A percentile compares a stretch with the other conserved stretches of the same genome.
Evolutionary conservation across 1,284 basidiomycete species (phyloP).

Genomic region (Ustilago trichophora): DNA sequence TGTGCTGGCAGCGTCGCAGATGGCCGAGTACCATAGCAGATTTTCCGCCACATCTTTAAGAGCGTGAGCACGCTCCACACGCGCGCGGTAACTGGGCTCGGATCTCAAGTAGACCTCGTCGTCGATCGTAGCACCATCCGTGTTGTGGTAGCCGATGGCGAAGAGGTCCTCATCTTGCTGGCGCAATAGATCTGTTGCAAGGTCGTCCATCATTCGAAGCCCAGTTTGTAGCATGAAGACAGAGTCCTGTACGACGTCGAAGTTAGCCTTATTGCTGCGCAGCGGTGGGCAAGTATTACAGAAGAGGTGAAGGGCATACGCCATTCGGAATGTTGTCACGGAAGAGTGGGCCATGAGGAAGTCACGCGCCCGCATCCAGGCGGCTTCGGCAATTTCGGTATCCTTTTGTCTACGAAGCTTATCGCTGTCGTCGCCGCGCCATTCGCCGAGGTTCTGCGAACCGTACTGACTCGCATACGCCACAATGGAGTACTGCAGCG

Average conservation of each 20-base stretch:
- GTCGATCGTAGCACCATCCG: slow-evolving; percentile 25
- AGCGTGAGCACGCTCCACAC: slow-evolving; percentile 26
- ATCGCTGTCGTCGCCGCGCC: slow-evolving; percentile 21
- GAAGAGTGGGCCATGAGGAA: slow-evolving; percentile 37
- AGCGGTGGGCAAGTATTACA: slow-evolving; percentile 39
- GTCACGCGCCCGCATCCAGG: slow-evolving; percentile 37
- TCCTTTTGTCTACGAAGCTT: slow-evolving; percentile 24
- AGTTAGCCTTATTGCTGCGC: slow-evolving; percentile 11
- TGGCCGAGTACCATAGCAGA: slow-evolving; percentile 40
- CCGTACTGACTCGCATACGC: slow-evolving; percentile 46
- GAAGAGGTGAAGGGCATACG: slow-evolving; percentile 41
- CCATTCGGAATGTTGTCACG: slow-evolving; percentile 41
- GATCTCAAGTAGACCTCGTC: slow-evolving; percentile 15
- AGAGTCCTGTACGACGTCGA: slow-evolving; percentile 23
- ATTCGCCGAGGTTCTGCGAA: slow-evolving; percentile 29
- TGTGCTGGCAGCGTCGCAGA: slow-evolving; percentile 34
- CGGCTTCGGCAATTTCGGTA: slow-evolving; percentile 37
- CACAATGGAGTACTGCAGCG: slow-evolving; percentile 36
- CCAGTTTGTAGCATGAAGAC: slow-evolving; percentile 30
- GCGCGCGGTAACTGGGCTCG: slow-evolving; percentile 23
- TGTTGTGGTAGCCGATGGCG: slow-evolving; percentile 28
- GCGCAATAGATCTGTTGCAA: slow-evolving; percentile 35
- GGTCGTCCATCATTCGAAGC: slow-evolving; percentile 42
- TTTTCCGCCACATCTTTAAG: slow-evolving; percentile 36
- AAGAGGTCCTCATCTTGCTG: slow-evolving; percentile 39